Evolutionary conservation across 768 basidiomycete genomes (phyloP).

Genomic region (Lenzites betulinus): DNA sequence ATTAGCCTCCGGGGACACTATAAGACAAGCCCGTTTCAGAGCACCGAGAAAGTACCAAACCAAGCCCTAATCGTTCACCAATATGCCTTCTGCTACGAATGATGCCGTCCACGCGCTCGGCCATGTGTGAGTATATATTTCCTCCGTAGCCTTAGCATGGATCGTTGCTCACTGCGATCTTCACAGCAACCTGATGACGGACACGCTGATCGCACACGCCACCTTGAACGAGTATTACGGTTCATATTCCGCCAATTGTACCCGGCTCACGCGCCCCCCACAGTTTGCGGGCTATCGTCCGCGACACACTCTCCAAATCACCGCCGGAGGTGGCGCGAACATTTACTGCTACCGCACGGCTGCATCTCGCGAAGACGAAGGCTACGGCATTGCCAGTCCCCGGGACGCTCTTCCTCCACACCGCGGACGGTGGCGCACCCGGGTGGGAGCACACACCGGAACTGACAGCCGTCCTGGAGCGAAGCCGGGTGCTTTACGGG

Average conservation of each 20-base stretch:
- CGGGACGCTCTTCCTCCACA: conserved; percentile 48
- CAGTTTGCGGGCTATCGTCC: conserved; percentile 75
- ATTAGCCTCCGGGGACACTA: background rate
- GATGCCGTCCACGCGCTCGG: conserved; percentile 11
- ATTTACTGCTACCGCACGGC: conserved; percentile 63
- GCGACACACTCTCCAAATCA: conserved; percentile 66
- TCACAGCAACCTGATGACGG: conserved; percentile 70
- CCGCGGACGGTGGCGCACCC: conserved; percentile 39
- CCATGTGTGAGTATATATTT: conserved; percentile 22
- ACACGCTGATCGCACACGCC: conserved; percentile 78
- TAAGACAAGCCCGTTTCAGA: background rate
- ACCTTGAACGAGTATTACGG: conserved; percentile 62
- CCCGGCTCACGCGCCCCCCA: conserved; percentile 5
- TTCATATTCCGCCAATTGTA: conserved; percentile 26
- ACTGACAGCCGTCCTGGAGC: conserved; percentile 52
- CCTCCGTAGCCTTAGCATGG: background rate
- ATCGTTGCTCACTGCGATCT: background rate
- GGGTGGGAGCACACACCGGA: conserved; percentile 47
- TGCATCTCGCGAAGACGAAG: conserved; percentile 53
- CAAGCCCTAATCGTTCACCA: background rate
- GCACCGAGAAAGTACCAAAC: background rate
- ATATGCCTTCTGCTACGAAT: background rate
- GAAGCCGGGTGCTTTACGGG: conserved; percentile 70
- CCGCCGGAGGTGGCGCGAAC: conserved; percentile 60
- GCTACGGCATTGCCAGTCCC: conserved; percentile 36